Conservation (phyloP, 192 early-diverging fungal genomes). For the Dissophora globulifera region DNA sequence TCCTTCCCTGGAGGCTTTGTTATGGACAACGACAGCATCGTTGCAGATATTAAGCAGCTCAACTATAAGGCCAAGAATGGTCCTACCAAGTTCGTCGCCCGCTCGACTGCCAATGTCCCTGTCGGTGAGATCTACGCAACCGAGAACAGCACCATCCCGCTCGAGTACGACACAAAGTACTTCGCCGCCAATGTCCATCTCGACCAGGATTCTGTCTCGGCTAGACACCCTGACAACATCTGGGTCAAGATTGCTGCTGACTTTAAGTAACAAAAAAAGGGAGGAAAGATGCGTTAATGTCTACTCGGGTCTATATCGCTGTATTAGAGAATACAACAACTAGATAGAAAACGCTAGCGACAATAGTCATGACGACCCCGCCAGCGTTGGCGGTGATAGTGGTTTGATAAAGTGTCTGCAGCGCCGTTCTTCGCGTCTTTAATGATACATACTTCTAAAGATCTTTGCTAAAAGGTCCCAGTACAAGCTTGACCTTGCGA, state of each 20-base stretch:
- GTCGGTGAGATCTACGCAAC: conserved; percentile 48
- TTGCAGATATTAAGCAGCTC: conserved; percentile 12
- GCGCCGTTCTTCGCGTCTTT: too few species aligned
- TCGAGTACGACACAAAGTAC: conserved; percentile 42
- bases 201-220: conserved; percentile 28
- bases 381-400: too few species aligned
- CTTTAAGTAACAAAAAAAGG: conserved; percentile 21
- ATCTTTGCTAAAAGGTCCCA: conserved; percentile 4
- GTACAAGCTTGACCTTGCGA: background rate
- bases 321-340: too few species aligned
- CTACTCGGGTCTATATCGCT: too few species aligned
- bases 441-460: too few species aligned
- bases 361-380: too few species aligned
- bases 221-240: conserved; percentile 37
- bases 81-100: conserved; percentile 8
- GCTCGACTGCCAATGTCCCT: conserved; percentile 2
- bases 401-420: too few species aligned
- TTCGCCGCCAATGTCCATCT: conserved; percentile 38
- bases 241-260: conserved; percentile 48
- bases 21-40: conserved; percentile 37
- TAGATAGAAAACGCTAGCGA: too few species aligned
- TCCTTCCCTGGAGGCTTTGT: conserved; percentile 55
- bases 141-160: conserved; percentile 33
- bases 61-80: conserved; percentile 24
- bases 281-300: too few species aligned